Conservation (phyloP, 768 basidiomycete genomes). For the Tulasnella sp. region DNA sequence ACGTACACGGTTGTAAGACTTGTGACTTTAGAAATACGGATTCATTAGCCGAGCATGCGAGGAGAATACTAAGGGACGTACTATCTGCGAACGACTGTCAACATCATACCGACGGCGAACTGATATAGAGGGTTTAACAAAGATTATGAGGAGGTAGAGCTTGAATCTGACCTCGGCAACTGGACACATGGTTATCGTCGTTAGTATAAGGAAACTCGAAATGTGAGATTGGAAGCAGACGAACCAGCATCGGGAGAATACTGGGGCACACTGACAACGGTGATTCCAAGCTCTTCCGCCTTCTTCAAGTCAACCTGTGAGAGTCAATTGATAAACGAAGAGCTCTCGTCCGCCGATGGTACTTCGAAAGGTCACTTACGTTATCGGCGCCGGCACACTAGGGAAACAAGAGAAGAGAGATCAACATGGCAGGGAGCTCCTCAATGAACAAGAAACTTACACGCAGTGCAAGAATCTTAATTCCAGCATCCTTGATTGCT, state of each 20-base stretch:
- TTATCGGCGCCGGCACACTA: not conserved
- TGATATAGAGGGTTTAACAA: not conserved
- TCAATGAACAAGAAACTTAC: not conserved
- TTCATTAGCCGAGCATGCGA: not conserved
- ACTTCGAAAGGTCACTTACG: not conserved
- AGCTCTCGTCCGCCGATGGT: not conserved
- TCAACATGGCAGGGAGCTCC: not conserved
- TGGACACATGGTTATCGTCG: not conserved
- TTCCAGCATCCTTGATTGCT: conserved; percentile 7
- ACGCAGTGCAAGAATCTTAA: conserved; percentile 14
- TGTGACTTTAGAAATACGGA: conserved; percentile 9
- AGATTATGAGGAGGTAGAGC: too few relatives aligned
- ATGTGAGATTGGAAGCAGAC: not conserved
- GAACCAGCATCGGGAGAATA: conserved; percentile 18
- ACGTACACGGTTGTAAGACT: conserved; percentile 16
- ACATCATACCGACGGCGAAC: conserved; percentile 19
- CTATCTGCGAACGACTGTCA: conserved; percentile 18
- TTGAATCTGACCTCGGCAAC: conserved; percentile 12
- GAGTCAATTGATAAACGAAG: not conserved
- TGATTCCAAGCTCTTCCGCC: conserved; percentile 15
- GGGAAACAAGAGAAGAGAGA: not conserved
- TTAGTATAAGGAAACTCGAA: not conserved
- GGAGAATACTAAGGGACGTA: not conserved
- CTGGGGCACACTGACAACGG: conserved; percentile 17
- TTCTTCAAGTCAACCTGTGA: conserved; percentile 16